phyloP scores from a whole-genome alignment of 805 yeast genomes.

The Yamadazyma endophytica region DNA sequence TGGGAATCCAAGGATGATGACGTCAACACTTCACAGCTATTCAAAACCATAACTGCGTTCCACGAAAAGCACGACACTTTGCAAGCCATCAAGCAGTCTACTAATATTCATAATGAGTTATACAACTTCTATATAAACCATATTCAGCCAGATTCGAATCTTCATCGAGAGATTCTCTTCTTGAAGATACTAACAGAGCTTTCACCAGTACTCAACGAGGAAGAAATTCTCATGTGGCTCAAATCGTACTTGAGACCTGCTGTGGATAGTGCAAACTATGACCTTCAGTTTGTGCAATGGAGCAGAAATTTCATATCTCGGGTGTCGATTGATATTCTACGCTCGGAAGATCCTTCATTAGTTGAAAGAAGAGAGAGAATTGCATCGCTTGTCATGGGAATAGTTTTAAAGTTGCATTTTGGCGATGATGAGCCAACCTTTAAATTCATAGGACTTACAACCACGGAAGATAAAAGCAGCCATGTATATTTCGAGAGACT shows the following conservation, averaged over 20 bases:
- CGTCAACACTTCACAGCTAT: slow-evolving; percentile 10
- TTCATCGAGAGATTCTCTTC: slow-evolving; percentile 33
- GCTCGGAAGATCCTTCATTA: slow-evolving; percentile 19
- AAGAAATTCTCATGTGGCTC: slow-evolving; percentile 46
- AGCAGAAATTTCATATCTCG: slow-evolving; percentile 23
- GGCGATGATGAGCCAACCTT: slow-evolving; percentile 12
- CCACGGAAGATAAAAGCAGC: slow-evolving; percentile 15
- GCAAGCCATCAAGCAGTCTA: slow-evolving; percentile 21
- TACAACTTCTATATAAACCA: slow-evolving; percentile 27
- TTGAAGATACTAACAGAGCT: slow-evolving; percentile 33
- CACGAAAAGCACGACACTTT: slow-evolving; percentile 31
- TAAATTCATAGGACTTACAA: slow-evolving; percentile 14
- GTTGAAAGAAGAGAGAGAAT: slow-evolving; percentile 16
- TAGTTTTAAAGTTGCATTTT: slow-evolving; percentile 21
- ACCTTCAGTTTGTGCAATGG: slow-evolving; percentile 31
- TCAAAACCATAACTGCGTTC: slow-evolving; percentile 13
- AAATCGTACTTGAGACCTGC: slow-evolving; percentile 46
- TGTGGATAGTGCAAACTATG: slow-evolving; percentile 55
- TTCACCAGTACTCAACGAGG: slow-evolving; percentile 24
- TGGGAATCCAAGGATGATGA: slow-evolving; percentile 14
- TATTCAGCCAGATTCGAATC: slow-evolving; percentile 22
- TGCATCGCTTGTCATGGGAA: slow-evolving; percentile 17
- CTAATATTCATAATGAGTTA: slow-evolving; percentile 32
- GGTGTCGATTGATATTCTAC: slow-evolving; percentile 12
- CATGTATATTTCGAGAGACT: slow-evolving; percentile 44